These are phyloP conservation scores for Spizellomyces sp. DNA, from an alignment of 192 early-diverging fungal species.

Conservation along the genomic window DNA sequence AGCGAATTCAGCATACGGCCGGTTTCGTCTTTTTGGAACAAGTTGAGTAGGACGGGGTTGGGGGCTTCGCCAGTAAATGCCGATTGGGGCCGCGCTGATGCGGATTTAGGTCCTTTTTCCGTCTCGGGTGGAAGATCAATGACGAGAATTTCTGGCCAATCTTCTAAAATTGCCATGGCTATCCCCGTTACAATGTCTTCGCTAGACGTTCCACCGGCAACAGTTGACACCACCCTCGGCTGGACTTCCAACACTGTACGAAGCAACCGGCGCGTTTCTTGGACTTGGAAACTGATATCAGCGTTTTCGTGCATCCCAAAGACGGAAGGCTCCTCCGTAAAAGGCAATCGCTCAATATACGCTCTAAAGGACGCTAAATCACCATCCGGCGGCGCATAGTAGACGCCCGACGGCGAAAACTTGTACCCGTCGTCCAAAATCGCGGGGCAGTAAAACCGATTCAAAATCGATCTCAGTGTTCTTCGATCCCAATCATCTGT, in stretches of 20 bases:
- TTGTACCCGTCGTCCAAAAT: conserved; percentile 55
- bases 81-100: background rate
- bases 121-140: conserved; percentile 44
- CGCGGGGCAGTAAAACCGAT: conserved; percentile 50
- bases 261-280: conserved; percentile 56
- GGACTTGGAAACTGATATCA: conserved; percentile 65
- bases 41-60: conserved; percentile 36
- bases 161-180: conserved; percentile 51
- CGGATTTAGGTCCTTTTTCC: conserved; percentile 16
- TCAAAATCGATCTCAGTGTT: conserved; percentile 54
- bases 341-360: conserved; percentile 61
- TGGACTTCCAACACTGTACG: conserved; percentile 63
- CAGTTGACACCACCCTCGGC: conserved; percentile 47
- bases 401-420: conserved; percentile 55
- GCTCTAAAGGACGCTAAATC: conserved; percentile 44
- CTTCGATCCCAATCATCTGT: conserved; percentile 67
- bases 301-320: conserved; percentile 73
- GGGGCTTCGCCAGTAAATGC: background rate
- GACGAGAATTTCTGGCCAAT: conserved; percentile 46
- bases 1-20: conserved; percentile 63
- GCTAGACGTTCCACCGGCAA: conserved; percentile 44
- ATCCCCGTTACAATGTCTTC: conserved; percentile 56
- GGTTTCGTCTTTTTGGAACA: conserved; percentile 55
- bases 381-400: conserved; percentile 60
- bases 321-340: conserved; percentile 62